Conservation (phyloP, 768 basidiomycete species). For the Rhizopogon vinicolor region DNA sequence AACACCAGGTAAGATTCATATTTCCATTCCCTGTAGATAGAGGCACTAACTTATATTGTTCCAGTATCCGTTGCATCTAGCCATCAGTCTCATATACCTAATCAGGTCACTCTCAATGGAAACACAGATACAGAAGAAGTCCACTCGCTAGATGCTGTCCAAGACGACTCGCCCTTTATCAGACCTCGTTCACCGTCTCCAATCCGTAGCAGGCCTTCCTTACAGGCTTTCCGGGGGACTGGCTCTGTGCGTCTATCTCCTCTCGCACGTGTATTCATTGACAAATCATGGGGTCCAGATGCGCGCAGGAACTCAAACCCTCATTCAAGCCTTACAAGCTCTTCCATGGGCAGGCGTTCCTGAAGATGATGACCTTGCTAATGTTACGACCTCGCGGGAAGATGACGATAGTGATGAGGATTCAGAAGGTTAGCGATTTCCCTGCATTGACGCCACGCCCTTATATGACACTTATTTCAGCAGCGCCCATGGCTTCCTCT, state of each 20-base stretch:
- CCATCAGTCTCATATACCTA: slow-evolving; percentile 19
- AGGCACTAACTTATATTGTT: neutral
- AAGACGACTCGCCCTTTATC: slow-evolving; percentile 65
- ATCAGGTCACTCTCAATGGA: slow-evolving; percentile 5
- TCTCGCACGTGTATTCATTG: slow-evolving; percentile 3
- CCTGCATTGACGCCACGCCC: slow-evolving; percentile 8
- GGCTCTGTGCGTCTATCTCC: slow-evolving; percentile 53
- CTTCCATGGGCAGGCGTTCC: slow-evolving; percentile 71
- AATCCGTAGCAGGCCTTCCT: slow-evolving; percentile 36
- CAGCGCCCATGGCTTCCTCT: slow-evolving; percentile 66
- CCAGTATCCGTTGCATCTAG: slow-evolving; percentile 1
- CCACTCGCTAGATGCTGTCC: slow-evolving; percentile 11
- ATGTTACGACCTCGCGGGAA: slow-evolving; percentile 32
- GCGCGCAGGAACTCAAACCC: slow-evolving; percentile 82
- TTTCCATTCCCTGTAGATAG: neutral
- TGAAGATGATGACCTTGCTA: slow-evolving; percentile 60
- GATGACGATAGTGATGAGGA: slow-evolving; percentile 70
- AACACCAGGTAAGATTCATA: slow-evolving; percentile 21
- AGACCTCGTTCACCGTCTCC: slow-evolving; percentile 65
- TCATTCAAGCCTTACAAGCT: slow-evolving; percentile 85
- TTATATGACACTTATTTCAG: slow-evolving; percentile 3
- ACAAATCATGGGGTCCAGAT: slow-evolving; percentile 44
- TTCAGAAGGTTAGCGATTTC: slow-evolving; percentile 24
- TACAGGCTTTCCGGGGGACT: slow-evolving; percentile 57
- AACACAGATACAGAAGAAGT: slow-evolving; percentile 1